Base-by-base conservation (phyloP, 208 protist species). In the Crithidia expoeki region DNA sequence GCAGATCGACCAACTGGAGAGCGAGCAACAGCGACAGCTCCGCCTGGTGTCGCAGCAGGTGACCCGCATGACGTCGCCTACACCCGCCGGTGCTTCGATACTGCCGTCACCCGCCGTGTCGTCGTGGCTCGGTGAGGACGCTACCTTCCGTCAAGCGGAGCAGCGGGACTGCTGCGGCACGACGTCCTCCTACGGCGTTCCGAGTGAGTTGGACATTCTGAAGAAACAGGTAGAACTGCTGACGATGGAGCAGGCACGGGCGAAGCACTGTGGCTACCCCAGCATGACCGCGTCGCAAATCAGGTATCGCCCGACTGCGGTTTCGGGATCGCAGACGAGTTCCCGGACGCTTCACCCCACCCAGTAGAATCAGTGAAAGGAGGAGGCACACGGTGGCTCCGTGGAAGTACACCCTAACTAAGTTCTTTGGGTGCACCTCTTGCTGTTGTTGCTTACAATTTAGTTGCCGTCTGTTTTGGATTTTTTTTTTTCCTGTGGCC, bases 201-300 rank as follows among this genome's bases (percentile, higher is more conserved):
- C 77, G 11, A 79, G 70, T 52, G 83, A 88, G 44, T 57, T 85
- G 57, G 79, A 88, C 60, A 76, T 83, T 19, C 49, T 88, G 28
- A 78, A 76, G 62, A 88, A 85, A 64, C 59, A 75, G 33, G 76
- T 88, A 59, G 79, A 88, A 49, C 65, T 88, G 61, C 71, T 88
- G 7, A 68, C 56, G 4, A 80, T 88, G 79, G 83, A 88, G 59
- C 70, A 80, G 62, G 68, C 67, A 16, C 79, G 83, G 2, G 72
- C 71, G n/a, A 70, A 74, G 50, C 50, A 55, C 47, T 46, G 65
- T 7, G 61, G 40, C 30, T 68, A 65, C 56, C 14, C 57, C 19
- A 64, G 56, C 59, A 46, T 59, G 33, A 36, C 57, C 3, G 23
- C 33, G 17, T 44, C 40, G 0, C 57, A 40, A 44, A 40, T 9